Evolutionary conservation across 345 rosid genomes (phyloP).

Genomic region (Lenwebbia sp.): DNA sequence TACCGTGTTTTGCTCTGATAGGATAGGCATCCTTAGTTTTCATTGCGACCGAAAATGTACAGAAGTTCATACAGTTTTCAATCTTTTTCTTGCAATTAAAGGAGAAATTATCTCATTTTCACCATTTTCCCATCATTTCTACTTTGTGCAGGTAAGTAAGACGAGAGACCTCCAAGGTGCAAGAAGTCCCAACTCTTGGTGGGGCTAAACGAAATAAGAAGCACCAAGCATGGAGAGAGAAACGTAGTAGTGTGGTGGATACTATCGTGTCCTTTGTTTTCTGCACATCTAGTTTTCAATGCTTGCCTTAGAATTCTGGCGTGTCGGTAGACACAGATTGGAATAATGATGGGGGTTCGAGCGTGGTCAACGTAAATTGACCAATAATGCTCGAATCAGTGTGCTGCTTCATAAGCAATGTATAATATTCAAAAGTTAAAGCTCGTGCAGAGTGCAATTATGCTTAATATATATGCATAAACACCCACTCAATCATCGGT

Average conservation of each 20-base stretch:
- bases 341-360: neutral
- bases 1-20: neutral
- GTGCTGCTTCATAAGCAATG: neutral
- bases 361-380: neutral
- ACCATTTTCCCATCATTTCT: neutral
- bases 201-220: neutral
- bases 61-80: neutral
- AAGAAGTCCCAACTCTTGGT: neutral
- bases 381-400: neutral
- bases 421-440: neutral
- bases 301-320: neutral
- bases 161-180: neutral
- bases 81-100: neutral
- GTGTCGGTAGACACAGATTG: neutral
- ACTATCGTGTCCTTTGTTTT: neutral
- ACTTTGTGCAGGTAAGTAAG: conserved; percentile 1
- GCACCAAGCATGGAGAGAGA: neutral
- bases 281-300: neutral
- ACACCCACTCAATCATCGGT: neutral
- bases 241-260: neutral
- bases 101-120: neutral
- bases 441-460: neutral
- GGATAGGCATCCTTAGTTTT: neutral
- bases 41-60: neutral
- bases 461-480: neutral